Evolutionary conservation across 2,329 filamentous ascomycete genomes (phyloP).

Genomic region (Fusarium irregulare): DNA sequence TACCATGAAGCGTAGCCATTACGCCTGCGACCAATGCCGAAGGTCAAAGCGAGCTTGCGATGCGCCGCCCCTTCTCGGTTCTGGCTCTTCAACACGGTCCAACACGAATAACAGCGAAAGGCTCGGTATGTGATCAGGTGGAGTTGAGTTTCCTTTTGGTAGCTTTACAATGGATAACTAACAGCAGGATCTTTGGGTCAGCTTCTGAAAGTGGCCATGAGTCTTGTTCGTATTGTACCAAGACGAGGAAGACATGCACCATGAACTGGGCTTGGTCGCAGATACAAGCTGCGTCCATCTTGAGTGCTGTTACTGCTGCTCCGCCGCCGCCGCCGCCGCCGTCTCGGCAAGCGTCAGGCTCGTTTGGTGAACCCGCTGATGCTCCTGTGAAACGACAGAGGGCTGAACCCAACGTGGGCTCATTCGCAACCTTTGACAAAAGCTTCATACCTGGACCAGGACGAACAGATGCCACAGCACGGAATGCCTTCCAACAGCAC

Average conservation of each 20-base stretch:
- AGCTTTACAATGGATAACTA: neutral
- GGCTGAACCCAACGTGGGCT: neutral
- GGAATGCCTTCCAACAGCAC: neutral
- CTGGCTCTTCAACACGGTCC: constrained; percentile 1
- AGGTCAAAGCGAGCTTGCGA: constrained; percentile 43
- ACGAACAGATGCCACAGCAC: neutral
- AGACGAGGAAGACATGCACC: constrained; percentile 48
- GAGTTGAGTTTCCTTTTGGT: neutral
- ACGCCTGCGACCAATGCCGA: constrained; percentile 43
- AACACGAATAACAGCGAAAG: constrained; percentile 12
- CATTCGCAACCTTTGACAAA: neutral
- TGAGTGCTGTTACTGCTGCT: constrained; percentile 13
- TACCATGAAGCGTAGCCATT: constrained; percentile 42
- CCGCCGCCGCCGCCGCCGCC: neutral
- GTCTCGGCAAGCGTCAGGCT: neutral
- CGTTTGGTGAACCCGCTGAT: neutral
- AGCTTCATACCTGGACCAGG: neutral
- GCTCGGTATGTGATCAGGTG: constrained; percentile 23
- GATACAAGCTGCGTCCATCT: constrained; percentile 23
- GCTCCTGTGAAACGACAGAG: constrained; percentile 19
- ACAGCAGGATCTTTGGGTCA: neutral
- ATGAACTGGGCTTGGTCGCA: constrained; percentile 43
- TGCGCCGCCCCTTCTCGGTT: constrained; percentile 31
- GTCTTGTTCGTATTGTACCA: constrained; percentile 49
- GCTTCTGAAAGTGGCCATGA: constrained; percentile 1